Evolutionary conservation across 495 filamentous ascomycete species (phyloP).

Genomic region (Jackrogersella minutella): DNA sequence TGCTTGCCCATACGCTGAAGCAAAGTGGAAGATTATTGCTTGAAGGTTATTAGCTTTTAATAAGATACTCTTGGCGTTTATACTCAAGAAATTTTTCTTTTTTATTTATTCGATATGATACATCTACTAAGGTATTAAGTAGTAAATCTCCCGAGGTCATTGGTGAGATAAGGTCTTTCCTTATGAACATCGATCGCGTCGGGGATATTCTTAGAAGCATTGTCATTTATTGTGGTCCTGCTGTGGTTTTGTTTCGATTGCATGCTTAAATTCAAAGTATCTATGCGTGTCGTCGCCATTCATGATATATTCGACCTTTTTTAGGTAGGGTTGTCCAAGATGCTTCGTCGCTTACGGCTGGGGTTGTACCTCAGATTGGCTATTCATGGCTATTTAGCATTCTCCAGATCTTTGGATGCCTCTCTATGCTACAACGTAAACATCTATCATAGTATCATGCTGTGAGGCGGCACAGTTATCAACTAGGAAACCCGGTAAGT

Average conservation of each 20-base stretch:
- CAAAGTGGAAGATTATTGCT: neutral
- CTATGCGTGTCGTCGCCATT: constrained; percentile 5
- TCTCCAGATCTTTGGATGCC: constrained; percentile 21
- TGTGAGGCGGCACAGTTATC: constrained; percentile 31
- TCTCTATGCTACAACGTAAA: constrained; percentile 9
- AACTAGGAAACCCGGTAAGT: constrained; percentile 35
- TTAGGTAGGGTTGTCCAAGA: neutral
- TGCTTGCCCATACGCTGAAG: neutral
- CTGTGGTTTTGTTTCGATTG: neutral
- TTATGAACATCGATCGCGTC: constrained; percentile 3
- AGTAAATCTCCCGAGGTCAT: neutral
- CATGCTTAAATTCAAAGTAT: neutral
- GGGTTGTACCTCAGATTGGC: constrained; percentile 8
- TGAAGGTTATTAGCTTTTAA: neutral
- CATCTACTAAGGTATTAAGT: neutral
- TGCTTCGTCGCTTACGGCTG: neutral
- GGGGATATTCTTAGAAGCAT: constrained; percentile 11
- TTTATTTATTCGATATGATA: too few relatives aligned
- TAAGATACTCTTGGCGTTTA: too few relatives aligned
- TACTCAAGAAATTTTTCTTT: too few relatives aligned
- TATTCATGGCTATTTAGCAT: constrained; percentile 7
- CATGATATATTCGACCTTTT: constrained; percentile 4
- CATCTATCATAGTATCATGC: constrained; percentile 6
- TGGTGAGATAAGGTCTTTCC: constrained; percentile 30
- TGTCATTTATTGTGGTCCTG: neutral